Conservation (phyloP, 495 filamentous ascomycete genomes). For the Parachaetomium inaequale region DNA sequence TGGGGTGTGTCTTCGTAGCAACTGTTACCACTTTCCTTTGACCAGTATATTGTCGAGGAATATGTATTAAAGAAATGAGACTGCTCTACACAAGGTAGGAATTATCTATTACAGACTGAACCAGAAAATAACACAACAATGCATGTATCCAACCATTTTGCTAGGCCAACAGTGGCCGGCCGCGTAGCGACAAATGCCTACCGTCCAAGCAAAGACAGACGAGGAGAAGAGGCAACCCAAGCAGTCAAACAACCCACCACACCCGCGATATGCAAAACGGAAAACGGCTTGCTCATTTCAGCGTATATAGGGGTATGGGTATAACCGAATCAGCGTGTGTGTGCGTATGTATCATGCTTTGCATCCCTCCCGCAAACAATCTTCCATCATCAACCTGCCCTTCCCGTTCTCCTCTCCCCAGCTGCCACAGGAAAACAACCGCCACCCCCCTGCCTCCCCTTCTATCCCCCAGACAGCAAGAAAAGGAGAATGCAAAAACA, state of each 20-base stretch:
- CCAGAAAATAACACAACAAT: too few relatives aligned
- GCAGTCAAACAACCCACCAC: neutral
- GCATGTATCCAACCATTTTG: too few relatives aligned
- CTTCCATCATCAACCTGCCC: neutral
- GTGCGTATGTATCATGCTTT: neutral
- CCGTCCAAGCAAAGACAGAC: too few relatives aligned
- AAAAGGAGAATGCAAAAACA: slow-evolving; percentile 1
- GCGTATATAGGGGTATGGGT: slow-evolving; percentile 5
- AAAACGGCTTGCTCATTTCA: neutral
- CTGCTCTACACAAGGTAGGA: too few relatives aligned
- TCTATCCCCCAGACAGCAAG: neutral
- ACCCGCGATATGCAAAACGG: neutral
- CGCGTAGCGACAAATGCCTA: too few relatives aligned
- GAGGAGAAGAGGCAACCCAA: neutral
- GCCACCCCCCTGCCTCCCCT: neutral
- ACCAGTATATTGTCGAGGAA: too few relatives aligned
- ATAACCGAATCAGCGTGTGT: neutral
- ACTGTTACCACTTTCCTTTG: too few relatives aligned
- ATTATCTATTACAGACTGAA: too few relatives aligned
- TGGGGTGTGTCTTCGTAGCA: too few relatives aligned
- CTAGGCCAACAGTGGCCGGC: too few relatives aligned
- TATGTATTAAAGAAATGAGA: too few relatives aligned
- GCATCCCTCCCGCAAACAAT: neutral
- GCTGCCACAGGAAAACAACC: neutral
- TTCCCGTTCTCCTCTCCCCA: too few relatives aligned